Conservation (phyloP, 345 rosid species). For the Populus nigra region DNA sequence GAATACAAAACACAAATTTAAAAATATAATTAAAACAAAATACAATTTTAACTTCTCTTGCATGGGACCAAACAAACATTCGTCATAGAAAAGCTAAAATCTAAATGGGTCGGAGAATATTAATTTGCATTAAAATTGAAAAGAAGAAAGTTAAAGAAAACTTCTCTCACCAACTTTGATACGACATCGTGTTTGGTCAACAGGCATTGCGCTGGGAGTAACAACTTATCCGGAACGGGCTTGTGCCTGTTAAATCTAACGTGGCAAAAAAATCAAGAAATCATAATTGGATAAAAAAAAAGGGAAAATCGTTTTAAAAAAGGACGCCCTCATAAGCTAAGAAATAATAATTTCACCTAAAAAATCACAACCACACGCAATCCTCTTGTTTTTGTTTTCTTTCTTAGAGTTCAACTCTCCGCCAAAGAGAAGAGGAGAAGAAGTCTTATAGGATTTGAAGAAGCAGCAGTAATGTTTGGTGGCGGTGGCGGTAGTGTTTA, state of each 20-base stretch:
- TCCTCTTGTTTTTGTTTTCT: background rate
- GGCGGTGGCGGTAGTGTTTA: constrained; percentile 30
- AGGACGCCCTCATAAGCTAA: background rate
- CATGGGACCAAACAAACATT: no score
- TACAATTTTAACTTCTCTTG: no score
- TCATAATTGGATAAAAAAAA: no score
- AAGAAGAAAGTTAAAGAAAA: background rate
- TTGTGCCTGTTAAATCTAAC: background rate
- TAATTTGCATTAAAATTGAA: background rate
- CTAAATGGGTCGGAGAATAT: no score
- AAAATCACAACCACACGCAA: background rate
- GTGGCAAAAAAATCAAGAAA: background rate
- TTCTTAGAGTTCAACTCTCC: background rate
- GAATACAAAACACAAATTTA: no score
- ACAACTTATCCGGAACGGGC: background rate
- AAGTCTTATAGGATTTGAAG: background rate
- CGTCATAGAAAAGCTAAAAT: no score
- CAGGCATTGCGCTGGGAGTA: no score
- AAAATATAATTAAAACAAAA: no score
- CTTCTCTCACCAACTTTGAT: background rate
- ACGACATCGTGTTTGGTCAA: background rate
- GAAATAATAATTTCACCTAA: background rate
- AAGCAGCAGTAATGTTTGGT: constrained; percentile 43
- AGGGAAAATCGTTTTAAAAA: no score
- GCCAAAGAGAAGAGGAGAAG: background rate